Evolutionary conservation across 768 basidiomycete species (phyloP).

Genomic region (Suillus tomentosus): DNA sequence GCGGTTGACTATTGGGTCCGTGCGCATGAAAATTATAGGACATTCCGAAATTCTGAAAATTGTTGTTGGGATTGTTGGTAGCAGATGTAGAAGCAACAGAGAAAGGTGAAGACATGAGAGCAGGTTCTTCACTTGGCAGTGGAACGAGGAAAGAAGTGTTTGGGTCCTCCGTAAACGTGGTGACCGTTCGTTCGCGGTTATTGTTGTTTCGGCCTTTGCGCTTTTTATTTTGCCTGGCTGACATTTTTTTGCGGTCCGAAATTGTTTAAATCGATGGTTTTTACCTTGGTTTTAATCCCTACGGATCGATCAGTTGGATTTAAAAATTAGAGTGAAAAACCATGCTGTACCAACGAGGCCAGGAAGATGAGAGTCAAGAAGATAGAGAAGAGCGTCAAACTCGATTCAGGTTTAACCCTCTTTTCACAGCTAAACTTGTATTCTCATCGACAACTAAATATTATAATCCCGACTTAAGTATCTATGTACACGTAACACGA

Average conservation of each 20-base stretch:
- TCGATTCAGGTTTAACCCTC: not conserved
- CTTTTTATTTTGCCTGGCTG: constrained; percentile 66
- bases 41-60: constrained; percentile 43
- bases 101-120: constrained; percentile 42
- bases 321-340: not conserved
- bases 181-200: constrained; percentile 68
- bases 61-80: constrained; percentile 30
- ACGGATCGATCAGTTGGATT: constrained; percentile 15
- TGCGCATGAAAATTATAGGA: constrained; percentile 38
- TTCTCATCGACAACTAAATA: not conserved
- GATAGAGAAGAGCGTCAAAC: constrained; percentile 1
- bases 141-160: constrained; percentile 55
- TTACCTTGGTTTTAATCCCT: not conserved
- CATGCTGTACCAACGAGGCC: constrained; percentile 9
- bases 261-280: constrained; percentile 5
- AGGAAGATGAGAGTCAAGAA: constrained; percentile 7
- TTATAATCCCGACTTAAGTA: too few relatives aligned
- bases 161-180: constrained; percentile 63
- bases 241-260: constrained; percentile 37
- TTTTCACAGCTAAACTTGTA: not conserved
- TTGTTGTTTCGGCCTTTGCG: constrained; percentile 57
- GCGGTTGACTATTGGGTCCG: constrained; percentile 14
- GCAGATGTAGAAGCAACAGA: constrained; percentile 37
- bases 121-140: constrained; percentile 52
- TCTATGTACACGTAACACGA: too few relatives aligned